Evolutionary conservation across 129 eudicot species (phyloP), one percentile per base, ranked within the genome.

Genomic region (Pseudognaphalium luteoalbum): DNA sequence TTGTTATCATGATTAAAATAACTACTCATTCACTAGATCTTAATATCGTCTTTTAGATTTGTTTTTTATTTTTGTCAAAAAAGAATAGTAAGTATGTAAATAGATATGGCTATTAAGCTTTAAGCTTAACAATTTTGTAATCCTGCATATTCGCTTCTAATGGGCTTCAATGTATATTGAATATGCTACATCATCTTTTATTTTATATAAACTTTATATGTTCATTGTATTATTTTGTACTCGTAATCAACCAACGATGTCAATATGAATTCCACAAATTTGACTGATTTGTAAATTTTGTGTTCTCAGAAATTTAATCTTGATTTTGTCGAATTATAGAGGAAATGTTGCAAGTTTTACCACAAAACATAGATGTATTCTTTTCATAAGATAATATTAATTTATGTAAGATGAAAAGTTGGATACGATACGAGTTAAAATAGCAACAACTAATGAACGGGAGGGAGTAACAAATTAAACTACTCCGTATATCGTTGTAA

Each of bases 1-100:
- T 61, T 94, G 98, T 66, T 94, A 92, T 81, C 98, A 94, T 81
- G 98, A 94, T 77, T 94, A 59, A 37, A 37, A 2, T 30, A 52
- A 29, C 64, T 17, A 21, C 41, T 69, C 6, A 10, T 44, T 71
- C 42, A 32, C 77, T 72, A 65, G 57, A 68, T 66, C 70, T 78
- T 73, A 60, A 25, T 25, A 25, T 25, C 28, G 0, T 25, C 30
- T 19, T 57, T 14, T 56, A 66, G 52, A 68, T 74, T 66, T 73
- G 71, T 74, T 80, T 44, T 80, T 57, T 32, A 32, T 32, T 32
- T 32, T 32, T 4, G 3, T 32, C 3, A 4, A 74, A 68, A 74
- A 11, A 4, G 14, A 3, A 5, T 42, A 47, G 54, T 60, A 58
- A 25, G 41, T 80, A 58, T 74, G 80, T 80, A 80, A 21, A 80